phyloP scores from a whole-genome alignment of 2,329 filamentous ascomycete species.

The Aspergillus caelatus region DNA sequence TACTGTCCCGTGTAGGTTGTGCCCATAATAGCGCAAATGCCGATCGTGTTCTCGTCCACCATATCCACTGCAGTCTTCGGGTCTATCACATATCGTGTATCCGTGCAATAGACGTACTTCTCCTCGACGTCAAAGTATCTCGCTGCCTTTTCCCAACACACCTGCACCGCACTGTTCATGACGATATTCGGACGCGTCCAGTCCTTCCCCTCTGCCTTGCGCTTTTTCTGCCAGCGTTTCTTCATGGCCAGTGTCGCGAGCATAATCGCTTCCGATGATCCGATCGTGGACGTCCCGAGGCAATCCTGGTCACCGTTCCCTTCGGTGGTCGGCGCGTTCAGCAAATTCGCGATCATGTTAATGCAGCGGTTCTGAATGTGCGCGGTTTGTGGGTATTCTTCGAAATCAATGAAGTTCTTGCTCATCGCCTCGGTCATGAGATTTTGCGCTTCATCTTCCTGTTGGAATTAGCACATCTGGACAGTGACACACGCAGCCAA shows the following conservation, averaged over 20 bases:
- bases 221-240: slow-evolving; percentile 70
- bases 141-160: slow-evolving; percentile 73
- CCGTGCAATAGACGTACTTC: slow-evolving; percentile 44
- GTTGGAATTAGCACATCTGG: neutral
- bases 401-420: slow-evolving; percentile 74
- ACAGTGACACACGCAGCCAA: neutral
- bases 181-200: slow-evolving; percentile 69
- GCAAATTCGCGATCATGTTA: slow-evolving; percentile 68
- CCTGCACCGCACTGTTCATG: slow-evolving; percentile 74
- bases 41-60: slow-evolving; percentile 76
- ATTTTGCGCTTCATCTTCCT: slow-evolving; percentile 63
- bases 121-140: slow-evolving; percentile 73
- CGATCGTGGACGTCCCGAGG: slow-evolving; percentile 70
- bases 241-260: slow-evolving; percentile 74
- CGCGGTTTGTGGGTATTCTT: slow-evolving; percentile 64
- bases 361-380: slow-evolving; percentile 69
- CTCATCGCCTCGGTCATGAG: slow-evolving; percentile 69
- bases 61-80: slow-evolving; percentile 66
- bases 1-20: slow-evolving; percentile 75
- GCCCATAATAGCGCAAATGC: slow-evolving; percentile 72
- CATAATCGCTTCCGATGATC: slow-evolving; percentile 72
- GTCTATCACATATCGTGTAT: slow-evolving; percentile 68
- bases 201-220: slow-evolving; percentile 63
- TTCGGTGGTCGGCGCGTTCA: slow-evolving; percentile 58
- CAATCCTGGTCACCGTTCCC: slow-evolving; percentile 55